These are phyloP conservation scores for Neoboletus subvelutipes DNA, from an alignment of 768 basidiomycete species.

Conservation along the genomic window DNA sequence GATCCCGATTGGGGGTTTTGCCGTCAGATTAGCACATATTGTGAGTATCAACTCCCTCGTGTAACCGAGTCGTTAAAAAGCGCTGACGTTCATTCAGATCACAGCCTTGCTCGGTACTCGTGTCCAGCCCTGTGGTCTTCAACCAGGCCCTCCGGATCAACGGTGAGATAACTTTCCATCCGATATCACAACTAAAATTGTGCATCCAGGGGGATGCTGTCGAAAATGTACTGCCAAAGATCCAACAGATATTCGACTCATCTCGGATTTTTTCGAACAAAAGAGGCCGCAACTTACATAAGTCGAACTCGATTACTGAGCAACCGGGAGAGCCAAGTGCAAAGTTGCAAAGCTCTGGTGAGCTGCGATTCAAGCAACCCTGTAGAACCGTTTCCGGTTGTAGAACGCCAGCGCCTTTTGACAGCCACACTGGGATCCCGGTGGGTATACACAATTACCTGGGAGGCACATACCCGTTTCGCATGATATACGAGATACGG, in stretches of 20 bases:
- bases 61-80: constrained; percentile 1
- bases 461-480: constrained; percentile 5
- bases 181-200: constrained; percentile 25
- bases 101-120: constrained; percentile 10
- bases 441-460: background rate
- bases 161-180: constrained; percentile 7
- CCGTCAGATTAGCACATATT: constrained; percentile 1
- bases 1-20: constrained; percentile 14
- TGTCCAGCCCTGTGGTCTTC: constrained; percentile 5
- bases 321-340: background rate
- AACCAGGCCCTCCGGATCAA: constrained; percentile 5
- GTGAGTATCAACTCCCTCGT: constrained; percentile 13
- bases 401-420: constrained; percentile 5
- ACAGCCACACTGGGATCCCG: constrained; percentile 1
- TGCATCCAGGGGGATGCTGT: constrained; percentile 7
- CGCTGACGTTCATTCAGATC: constrained; percentile 13
- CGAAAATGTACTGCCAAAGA: background rate
- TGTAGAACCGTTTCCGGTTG: constrained; percentile 3
- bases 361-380: constrained; percentile 11
- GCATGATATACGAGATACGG: constrained; percentile 1
- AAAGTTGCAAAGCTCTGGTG: constrained; percentile 3
- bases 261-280: background rate
- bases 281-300: background rate
- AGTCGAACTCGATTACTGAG: background rate
- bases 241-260: background rate